Percentiles rank a stretch among this genome's conserved stretches.
Conservation (phyloP, 139 green algal species). For the Marvania coccoides region DNA sequence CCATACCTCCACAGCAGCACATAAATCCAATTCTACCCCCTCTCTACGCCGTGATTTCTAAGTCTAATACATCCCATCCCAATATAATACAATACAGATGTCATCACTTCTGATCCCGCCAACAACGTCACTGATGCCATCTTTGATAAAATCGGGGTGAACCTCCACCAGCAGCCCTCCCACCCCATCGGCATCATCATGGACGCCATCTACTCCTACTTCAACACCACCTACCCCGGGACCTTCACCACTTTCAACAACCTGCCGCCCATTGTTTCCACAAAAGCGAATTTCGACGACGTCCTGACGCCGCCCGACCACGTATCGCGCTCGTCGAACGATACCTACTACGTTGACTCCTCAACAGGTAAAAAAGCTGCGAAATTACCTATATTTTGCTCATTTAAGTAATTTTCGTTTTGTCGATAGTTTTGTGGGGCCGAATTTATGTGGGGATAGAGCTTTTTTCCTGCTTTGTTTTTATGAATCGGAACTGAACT, state of each 20-base stretch:
- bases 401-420: neutral
- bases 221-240: conserved; percentile 56
- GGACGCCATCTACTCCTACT: conserved; percentile 91
- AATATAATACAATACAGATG: conserved; percentile 27
- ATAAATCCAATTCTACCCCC: too few relatives aligned
- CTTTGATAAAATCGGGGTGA: conserved; percentile 86
- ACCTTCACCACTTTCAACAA: conserved; percentile 86
- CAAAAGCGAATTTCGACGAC: conserved; percentile 74
- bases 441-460: neutral
- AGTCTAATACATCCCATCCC: too few relatives aligned
- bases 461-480: too few relatives aligned
- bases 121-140: conserved; percentile 98
- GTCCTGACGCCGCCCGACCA: conserved; percentile 90
- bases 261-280: conserved; percentile 78
- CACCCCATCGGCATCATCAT: conserved; percentile 97
- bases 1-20: too few relatives aligned
- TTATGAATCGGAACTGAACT: neutral
- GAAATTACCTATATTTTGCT: neutral
- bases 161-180: conserved; percentile 75
- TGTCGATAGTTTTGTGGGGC: too few relatives aligned
- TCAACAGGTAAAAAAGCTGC: too few relatives aligned
- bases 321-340: conserved; percentile 82
- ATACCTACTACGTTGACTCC: conserved; percentile 96
- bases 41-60: too few relatives aligned
- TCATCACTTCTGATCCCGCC: conserved; percentile 68